Evolutionary conservation across 2,329 filamentous ascomycete genomes (phyloP).

Genomic region (Phoma sp.): DNA sequence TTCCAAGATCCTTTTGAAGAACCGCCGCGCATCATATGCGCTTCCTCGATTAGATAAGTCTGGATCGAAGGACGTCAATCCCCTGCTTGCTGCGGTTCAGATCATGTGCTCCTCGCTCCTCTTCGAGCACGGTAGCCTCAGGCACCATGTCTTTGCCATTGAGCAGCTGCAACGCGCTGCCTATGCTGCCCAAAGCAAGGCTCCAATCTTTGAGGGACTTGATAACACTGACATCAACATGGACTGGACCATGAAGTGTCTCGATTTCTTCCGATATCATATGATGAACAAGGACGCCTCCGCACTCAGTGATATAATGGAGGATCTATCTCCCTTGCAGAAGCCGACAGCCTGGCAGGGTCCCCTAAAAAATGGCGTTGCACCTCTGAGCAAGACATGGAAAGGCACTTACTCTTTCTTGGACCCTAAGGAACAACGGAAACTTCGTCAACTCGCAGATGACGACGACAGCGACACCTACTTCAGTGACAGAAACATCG

Average conservation of each 20-base stretch:
- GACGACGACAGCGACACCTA: slow-evolving; percentile 29
- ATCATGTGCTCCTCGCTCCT: slow-evolving; percentile 44
- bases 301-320: slow-evolving; percentile 47
- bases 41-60: background rate
- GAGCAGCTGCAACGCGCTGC: slow-evolving; percentile 53
- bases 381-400: slow-evolving; percentile 54
- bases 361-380: slow-evolving; percentile 42
- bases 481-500: slow-evolving; percentile 41
- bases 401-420: slow-evolving; percentile 58
- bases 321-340: slow-evolving; percentile 44
- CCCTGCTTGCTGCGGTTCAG: slow-evolving; percentile 35
- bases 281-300: slow-evolving; percentile 49
- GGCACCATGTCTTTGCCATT: slow-evolving; percentile 45
- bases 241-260: slow-evolving; percentile 54
- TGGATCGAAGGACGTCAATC: slow-evolving; percentile 14
- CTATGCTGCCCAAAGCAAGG: slow-evolving; percentile 45
- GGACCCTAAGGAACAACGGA: slow-evolving; percentile 25
- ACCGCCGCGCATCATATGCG: slow-evolving; percentile 27
- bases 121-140: slow-evolving; percentile 25
- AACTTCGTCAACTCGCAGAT: slow-evolving; percentile 19
- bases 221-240: slow-evolving; percentile 51
- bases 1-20: slow-evolving; percentile 34
- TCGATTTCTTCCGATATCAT: slow-evolving; percentile 62
- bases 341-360: slow-evolving; percentile 53
- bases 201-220: slow-evolving; percentile 51